Evolutionary conservation across 768 basidiomycete genomes (phyloP).

Genomic region (Tylopilus plumbeoviolaceoides): DNA sequence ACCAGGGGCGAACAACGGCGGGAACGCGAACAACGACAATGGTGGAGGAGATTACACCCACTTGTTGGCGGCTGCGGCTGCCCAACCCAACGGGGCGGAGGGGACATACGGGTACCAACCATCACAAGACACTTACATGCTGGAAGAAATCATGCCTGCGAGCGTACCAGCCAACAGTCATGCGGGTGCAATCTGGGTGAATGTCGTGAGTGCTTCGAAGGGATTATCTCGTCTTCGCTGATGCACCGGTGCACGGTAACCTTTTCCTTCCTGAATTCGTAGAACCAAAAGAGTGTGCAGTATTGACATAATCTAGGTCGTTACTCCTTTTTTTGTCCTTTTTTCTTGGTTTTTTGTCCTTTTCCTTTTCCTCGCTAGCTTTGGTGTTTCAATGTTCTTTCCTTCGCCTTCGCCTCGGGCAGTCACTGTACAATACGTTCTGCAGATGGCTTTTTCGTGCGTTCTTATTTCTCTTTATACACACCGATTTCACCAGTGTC

Average conservation of each 20-base stretch:
- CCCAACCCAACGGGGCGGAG: constrained; percentile 49
- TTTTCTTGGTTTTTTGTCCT: constrained; percentile 2
- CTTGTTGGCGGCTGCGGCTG: constrained; percentile 55
- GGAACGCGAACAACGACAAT: constrained; percentile 15
- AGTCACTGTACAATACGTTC: constrained; percentile 21
- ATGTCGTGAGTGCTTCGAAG: constrained; percentile 38
- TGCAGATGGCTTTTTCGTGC: constrained; percentile 10
- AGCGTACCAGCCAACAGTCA: constrained; percentile 29
- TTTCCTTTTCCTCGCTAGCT: constrained; percentile 7
- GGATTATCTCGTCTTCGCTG: constrained; percentile 30
- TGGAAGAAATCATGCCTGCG: constrained; percentile 57
- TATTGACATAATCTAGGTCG: constrained; percentile 17
- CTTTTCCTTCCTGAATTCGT: constrained; percentile 3
- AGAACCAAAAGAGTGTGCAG: constrained; percentile 24
- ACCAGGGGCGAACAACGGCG: constrained; percentile 18
- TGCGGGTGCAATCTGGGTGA: constrained; percentile 39
- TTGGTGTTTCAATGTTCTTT: not conserved
- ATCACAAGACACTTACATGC: constrained; percentile 61
- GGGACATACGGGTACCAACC: constrained; percentile 52
- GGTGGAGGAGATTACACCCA: constrained; percentile 44
- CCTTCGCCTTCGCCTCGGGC: constrained; percentile 7
- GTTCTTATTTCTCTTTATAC: constrained; percentile 36
- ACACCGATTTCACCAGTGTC: not conserved
- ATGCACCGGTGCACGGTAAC: constrained; percentile 19
- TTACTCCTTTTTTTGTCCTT: not conserved